Conservation (phyloP, 371 early-diverging fungal species). For the Mortierella sp. region DNA sequence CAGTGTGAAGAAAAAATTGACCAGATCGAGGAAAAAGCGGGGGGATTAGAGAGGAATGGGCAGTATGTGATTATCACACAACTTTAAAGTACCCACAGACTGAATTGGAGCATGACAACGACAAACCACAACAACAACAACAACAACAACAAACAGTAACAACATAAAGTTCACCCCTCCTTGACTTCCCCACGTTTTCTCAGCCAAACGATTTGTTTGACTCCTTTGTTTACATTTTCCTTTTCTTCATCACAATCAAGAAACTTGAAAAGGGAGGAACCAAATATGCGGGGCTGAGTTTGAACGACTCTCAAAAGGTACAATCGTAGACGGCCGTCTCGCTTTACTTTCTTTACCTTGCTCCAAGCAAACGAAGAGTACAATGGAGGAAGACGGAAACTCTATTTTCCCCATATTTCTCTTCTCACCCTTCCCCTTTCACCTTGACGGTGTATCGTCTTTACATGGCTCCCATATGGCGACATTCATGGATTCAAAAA, state of each 20-base stretch:
- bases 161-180: background rate
- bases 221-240: background rate
- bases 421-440: background rate
- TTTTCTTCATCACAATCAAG: background rate
- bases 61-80: background rate
- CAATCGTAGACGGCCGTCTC: background rate
- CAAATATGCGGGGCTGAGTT: constrained; percentile 51
- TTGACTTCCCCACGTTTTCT: constrained; percentile 26
- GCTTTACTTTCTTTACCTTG: background rate
- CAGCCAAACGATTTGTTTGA: constrained; percentile 26
- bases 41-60: background rate
- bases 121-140: background rate
- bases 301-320: constrained; percentile 14
- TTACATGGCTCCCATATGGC: background rate
- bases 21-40: background rate
- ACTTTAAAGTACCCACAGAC: background rate
- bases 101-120: background rate
- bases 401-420: constrained; percentile 30
- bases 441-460: background rate
- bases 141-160: background rate
- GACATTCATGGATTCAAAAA: background rate
- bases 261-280: background rate
- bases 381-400: constrained; percentile 18
- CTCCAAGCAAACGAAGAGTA: background rate
- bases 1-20: background rate